A percentile compares a stretch with the other conserved stretches of the same genome.
Conservation (phyloP, 257 asterid genomes). For the Gynochthodes officinalis region DNA sequence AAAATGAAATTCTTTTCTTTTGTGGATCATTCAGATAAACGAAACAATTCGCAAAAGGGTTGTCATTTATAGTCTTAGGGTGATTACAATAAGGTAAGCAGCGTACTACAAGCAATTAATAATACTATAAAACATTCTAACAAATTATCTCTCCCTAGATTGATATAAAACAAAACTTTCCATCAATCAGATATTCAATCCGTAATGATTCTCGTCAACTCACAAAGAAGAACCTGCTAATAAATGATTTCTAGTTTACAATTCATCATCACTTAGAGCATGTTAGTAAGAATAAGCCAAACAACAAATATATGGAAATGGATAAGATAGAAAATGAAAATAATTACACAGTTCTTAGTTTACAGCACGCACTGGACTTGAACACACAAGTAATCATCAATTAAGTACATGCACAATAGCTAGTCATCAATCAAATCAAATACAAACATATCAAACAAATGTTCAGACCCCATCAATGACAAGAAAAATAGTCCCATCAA, state of each 20-base stretch:
- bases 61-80: no score
- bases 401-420: neutral
- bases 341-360: neutral
- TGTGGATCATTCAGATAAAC: no score
- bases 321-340: neutral
- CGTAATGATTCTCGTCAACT: neutral
- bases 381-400: slow-evolving; percentile 6
- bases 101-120: no score
- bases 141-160: no score
- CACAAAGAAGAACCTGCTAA: neutral
- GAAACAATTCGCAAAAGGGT: no score
- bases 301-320: neutral
- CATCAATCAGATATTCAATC: neutral
- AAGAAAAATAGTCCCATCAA: neutral
- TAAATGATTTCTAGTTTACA: neutral
- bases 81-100: no score
- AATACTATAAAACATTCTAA: no score
- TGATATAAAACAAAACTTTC: no score
- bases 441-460: neutral
- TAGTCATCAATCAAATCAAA: neutral
- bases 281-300: neutral
- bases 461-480: neutral
- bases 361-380: neutral
- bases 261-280: neutral
- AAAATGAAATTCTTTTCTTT: no score